Percentiles rank a stretch among this genome's conserved stretches.
These are phyloP conservation scores for Beta macrorhiza DNA, from an alignment of 179 eudicot genomes.

Conservation along the genomic window DNA sequence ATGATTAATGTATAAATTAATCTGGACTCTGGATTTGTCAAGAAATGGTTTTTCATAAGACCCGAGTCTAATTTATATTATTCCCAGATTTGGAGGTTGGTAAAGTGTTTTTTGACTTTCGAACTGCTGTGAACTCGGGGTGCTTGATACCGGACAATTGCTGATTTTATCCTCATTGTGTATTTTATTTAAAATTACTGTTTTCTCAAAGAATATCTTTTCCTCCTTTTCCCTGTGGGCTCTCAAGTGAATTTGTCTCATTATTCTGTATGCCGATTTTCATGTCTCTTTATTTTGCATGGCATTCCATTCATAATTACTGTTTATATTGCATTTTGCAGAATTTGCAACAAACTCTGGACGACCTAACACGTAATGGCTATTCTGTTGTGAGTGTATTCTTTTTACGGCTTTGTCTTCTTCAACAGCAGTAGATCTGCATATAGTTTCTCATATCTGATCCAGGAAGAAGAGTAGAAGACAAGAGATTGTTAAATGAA, in stretches of 20 bases:
- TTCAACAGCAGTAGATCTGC: neutral
- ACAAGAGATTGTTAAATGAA: neutral
- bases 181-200: neutral
- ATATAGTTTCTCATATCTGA: constrained; percentile 1
- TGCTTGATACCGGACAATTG: neutral
- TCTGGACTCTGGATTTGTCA: neutral
- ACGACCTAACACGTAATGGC: constrained; percentile 88
- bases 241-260: neutral
- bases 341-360: constrained; percentile 95
- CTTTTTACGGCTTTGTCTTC: constrained; percentile 3
- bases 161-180: neutral
- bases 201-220: too few species aligned
- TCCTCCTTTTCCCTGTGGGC: neutral
- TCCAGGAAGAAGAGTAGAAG: neutral
- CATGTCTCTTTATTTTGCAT: neutral
- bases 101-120: neutral
- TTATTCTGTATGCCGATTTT: too few species aligned
- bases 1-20: neutral
- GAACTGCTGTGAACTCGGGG: neutral
- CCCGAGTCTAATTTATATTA: neutral
- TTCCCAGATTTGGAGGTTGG: neutral
- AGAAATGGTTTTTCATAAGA: neutral
- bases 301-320: constrained; percentile 6
- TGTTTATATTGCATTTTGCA: constrained; percentile 38
- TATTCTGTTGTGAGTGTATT: constrained; percentile 87